Conservation (phyloP, 163 green algal genomes). For the Scenedesmus sp. region DNA sequence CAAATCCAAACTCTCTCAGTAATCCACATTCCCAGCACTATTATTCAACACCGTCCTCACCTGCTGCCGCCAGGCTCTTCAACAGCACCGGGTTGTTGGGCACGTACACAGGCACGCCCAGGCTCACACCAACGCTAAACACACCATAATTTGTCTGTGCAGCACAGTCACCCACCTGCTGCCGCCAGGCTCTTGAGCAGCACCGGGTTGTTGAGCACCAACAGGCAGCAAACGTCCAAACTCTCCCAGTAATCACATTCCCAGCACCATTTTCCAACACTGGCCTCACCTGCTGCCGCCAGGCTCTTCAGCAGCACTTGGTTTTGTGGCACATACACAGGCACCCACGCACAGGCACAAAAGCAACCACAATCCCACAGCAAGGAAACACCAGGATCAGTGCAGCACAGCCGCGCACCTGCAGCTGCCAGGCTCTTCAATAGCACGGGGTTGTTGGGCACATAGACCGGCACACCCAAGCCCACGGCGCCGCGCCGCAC, state of each 20-base stretch:
- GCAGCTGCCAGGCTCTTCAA: background rate
- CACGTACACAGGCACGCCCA: background rate
- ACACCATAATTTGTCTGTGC: background rate
- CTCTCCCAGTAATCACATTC: too few species aligned
- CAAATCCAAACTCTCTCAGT: too few species aligned
- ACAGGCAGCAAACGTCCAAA: background rate
- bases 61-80: background rate
- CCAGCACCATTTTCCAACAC: too few species aligned
- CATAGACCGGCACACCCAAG: background rate
- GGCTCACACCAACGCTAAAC: background rate
- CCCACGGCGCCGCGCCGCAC: background rate
- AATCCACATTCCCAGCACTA: too few species aligned
- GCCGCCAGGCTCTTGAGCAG: constrained; percentile 18
- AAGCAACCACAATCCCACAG: background rate
- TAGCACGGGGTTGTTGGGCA: constrained; percentile 20
- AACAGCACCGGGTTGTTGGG: background rate
- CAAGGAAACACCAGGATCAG: background rate
- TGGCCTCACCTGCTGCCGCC: background rate
- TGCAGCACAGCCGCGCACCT: background rate
- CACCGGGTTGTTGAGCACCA: background rate
- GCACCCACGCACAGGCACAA: background rate
- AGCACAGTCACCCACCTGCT: background rate
- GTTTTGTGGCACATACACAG: background rate
- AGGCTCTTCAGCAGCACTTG: background rate
- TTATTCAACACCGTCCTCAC: background rate